Conservation (phyloP, 2,329 filamentous ascomycete genomes). For the Pezicula carpinea region DNA sequence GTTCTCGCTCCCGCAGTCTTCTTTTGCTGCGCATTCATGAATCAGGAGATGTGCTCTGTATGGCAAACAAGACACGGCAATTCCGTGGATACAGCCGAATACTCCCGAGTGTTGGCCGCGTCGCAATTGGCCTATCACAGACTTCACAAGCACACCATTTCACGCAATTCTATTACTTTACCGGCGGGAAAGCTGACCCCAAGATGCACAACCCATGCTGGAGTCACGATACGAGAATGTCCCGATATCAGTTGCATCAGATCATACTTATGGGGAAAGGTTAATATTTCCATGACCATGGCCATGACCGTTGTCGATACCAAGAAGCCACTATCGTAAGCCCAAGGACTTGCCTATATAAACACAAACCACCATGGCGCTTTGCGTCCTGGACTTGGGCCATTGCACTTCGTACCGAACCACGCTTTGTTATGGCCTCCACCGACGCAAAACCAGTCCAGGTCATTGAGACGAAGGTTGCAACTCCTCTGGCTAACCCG, state of each 20-base stretch:
- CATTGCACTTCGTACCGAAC: background rate
- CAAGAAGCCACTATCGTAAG: slow-evolving; percentile 1
- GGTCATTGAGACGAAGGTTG: background rate
- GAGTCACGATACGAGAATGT: background rate
- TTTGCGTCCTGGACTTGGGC: too few species aligned
- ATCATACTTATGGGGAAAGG: background rate
- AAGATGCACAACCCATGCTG: background rate
- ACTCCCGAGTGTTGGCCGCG: background rate
- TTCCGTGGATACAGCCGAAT: too few species aligned
- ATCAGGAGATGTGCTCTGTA: too few species aligned
- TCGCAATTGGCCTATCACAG: background rate
- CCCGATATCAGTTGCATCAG: background rate
- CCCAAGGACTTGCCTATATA: background rate
- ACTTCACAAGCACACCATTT: background rate
- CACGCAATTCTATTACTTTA: background rate
- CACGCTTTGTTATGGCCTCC: background rate
- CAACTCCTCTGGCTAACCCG: background rate
- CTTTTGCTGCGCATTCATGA: too few species aligned
- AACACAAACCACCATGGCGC: too few species aligned
- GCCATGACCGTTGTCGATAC: background rate
- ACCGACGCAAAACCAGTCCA: background rate
- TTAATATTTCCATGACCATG: background rate
- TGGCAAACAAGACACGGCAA: too few species aligned
- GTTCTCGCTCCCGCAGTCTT: too few species aligned
- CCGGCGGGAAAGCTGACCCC: background rate